Base-by-base conservation (phyloP, 768 basidiomycete genomes). In the Tricholomella constricta region DNA sequence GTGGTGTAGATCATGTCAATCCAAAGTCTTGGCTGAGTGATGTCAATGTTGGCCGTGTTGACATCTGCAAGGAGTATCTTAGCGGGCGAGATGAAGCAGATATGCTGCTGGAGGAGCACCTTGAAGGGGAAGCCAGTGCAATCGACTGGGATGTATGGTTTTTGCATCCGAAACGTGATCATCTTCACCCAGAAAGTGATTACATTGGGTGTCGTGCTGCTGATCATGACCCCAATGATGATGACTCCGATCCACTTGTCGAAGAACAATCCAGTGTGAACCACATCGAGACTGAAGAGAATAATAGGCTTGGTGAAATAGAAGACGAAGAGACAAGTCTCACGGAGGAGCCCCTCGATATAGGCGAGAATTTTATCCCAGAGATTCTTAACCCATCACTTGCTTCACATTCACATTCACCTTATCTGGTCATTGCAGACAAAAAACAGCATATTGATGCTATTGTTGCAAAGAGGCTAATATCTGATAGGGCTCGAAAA, bases 11-110 rank as follows among this genome's bases (percentile, higher is more conserved):
- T 26, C 31, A 48, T 48, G n/a, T 48, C 5, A 48, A 48, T 36
- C 46, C 46, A 9, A 48, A 48, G 26, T 48, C 46, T 9, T 48
- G 46, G 46, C 12, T 36, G 11, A 31, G 46, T 19, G 10, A 36
- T 48, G 46, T 48, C 34, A 20, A 11, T 19, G 46, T 48, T 15
- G 46, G 46, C 15, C n/a, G n/a, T n/a, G n/a, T n/a, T n/a, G n/a
- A n/a, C n/a, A n/a, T n/a, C n/a, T n/a, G 22, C 4, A 11, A 19
- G 22, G 11, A 11, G 37, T 29, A 25, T 48, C 25, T 7, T 15
- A 9, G 4, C 4, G 34, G 34, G n/a, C 6, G 34, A 14, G 6
- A 15, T 8, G 4, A 4, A 12, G 34, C 14, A 15, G n/a, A 35
- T 15, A 6, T 12, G 34, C 12, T 35, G 6, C 14, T 35, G 4